phyloP scores from a whole-genome alignment of 2,329 filamentous ascomycete species.

The Phaeosphaeria sp. region DNA sequence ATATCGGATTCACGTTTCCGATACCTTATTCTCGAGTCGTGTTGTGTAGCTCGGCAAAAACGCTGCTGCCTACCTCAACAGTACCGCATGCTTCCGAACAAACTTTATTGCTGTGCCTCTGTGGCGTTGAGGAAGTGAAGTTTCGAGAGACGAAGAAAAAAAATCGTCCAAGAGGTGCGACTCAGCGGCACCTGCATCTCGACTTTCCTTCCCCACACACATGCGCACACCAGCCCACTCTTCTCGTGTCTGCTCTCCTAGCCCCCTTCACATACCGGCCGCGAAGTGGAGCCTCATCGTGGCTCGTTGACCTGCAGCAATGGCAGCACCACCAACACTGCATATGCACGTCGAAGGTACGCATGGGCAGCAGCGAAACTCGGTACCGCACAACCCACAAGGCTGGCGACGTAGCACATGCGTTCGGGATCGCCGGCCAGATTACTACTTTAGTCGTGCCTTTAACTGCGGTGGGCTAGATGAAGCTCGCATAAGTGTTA shows the following conservation, averaged over 20 bases:
- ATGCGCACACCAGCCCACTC: not conserved
- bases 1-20: not conserved
- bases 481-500: not conserved
- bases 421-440: slow-evolving; percentile 5
- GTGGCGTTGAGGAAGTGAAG: not conserved
- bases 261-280: not conserved
- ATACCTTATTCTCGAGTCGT: not conserved
- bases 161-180: not conserved
- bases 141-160: not conserved
- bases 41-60: not conserved
- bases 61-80: not conserved
- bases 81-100: not conserved
- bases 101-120: not conserved
- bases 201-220: not conserved
- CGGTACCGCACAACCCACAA: not conserved
- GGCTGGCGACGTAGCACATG: not conserved
- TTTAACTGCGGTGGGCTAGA: not conserved
- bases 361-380: not conserved
- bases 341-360: not conserved
- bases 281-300: not conserved
- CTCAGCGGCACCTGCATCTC: not conserved
- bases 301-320: not conserved
- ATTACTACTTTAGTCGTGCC: not conserved
- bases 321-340: not conserved
- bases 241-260: not conserved